Conservation (phyloP, 1,139 yeast species). For the Yamadazyma atmosphaerica region DNA sequence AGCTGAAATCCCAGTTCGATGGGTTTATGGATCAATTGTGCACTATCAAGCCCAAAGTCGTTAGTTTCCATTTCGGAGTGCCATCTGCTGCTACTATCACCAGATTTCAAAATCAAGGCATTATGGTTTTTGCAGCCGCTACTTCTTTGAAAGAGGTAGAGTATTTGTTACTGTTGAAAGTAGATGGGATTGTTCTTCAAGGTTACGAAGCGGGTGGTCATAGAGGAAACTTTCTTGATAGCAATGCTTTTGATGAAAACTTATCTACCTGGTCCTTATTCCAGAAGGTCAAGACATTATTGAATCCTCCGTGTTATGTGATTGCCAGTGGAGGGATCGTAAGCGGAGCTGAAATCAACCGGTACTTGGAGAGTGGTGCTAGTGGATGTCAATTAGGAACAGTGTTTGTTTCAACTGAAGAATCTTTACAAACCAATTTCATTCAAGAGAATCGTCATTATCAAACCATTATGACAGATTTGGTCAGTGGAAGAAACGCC, state of each 20-base stretch:
- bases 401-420: slow-evolving; percentile 38
- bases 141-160: slow-evolving; percentile 43
- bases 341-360: slow-evolving; percentile 24
- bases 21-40: slow-evolving; percentile 14
- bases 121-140: slow-evolving; percentile 50
- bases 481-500: slow-evolving; percentile 41
- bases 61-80: slow-evolving; percentile 53
- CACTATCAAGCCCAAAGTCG: slow-evolving; percentile 28
- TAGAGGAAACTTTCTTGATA: slow-evolving; percentile 42
- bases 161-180: slow-evolving; percentile 21
- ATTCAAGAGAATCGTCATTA: slow-evolving; percentile 11
- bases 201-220: slow-evolving; percentile 61
- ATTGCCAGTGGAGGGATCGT: slow-evolving; percentile 52
- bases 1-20: slow-evolving; percentile 8
- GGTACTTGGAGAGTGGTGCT: slow-evolving; percentile 36
- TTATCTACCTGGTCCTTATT: slow-evolving; percentile 37
- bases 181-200: slow-evolving; percentile 47
- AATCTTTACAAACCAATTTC: slow-evolving; percentile 23
- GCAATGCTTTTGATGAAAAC: slow-evolving; percentile 27
- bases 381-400: slow-evolving; percentile 51
- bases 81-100: slow-evolving; percentile 39
- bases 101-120: slow-evolving; percentile 44
- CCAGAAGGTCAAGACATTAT: slow-evolving; percentile 18
- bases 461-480: slow-evolving; percentile 34
- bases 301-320: slow-evolving; percentile 24